Evolutionary conservation across 1,284 basidiomycete species (phyloP), one percentile per base, ranked within the genome.

Genomic region (Clitocybe nebularis): DNA sequence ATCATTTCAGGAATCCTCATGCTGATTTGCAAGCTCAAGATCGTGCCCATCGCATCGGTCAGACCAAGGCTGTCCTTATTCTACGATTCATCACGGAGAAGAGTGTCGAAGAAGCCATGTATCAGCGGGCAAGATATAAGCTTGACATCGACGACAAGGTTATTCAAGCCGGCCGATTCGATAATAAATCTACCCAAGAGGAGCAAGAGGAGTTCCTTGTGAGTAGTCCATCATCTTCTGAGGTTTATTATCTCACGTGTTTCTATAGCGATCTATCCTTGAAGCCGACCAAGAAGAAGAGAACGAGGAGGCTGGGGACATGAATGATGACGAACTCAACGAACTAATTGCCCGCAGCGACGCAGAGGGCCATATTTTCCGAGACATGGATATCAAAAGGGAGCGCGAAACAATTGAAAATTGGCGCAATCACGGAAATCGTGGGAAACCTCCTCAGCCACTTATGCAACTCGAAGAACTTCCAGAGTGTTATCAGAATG

Each of bases 61-160:
- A 99, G 63, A 99, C 96, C 54, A 96, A 96, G 69, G 90, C 94
- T 44, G 96, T 99, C 26, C 83, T 94, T 29, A 98, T 99, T 52
- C 72, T 99, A 50, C 85, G 95, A 54, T 89, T 99, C 61, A 94
- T 99, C 60, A 98, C 95, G 4, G 92, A 95, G 64, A 94, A 95
- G 71, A 96, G 92, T 52, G 93, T 99, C 11, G 96, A 99, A 66
- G 95, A 99, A 69, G 91, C 93, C 6, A 97, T 98, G 76, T 85
- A 96, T 53, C 88, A 90, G 36, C 82, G 93, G 51, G 96, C 96
- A 2, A 84, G 93, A 50, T 91, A 84, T 67, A 99, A 99, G 75
- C 85, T 99, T 39, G 95, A 97, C 59, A 96, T 99, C 60, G 96
- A 99, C 64, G 94, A 96, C 71, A 99, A 99, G 67, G 94, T 99